A percentile compares a stretch with the other conserved stretches of the same genome.
Conservation (phyloP, 2,329 filamentous ascomycete genomes). For the Xylaria sp. region DNA sequence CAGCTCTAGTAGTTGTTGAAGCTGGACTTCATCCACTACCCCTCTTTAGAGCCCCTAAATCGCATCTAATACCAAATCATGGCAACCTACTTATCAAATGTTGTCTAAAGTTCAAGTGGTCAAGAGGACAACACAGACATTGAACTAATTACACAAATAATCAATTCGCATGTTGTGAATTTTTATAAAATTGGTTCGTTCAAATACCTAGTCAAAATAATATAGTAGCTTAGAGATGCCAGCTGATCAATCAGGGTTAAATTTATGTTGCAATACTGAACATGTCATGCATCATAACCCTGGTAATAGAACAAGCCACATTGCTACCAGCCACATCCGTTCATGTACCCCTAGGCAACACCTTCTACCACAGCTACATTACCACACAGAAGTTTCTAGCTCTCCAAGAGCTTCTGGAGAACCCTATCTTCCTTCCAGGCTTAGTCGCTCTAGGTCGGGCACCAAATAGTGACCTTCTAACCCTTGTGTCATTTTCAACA, state of each 20-base stretch:
- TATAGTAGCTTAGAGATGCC: background rate
- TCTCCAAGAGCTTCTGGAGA: background rate
- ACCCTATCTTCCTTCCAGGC: conserved; percentile 15
- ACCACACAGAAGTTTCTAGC: background rate
- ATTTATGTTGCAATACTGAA: conserved; percentile 1
- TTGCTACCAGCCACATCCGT: background rate
- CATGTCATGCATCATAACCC: background rate
- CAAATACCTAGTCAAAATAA: background rate
- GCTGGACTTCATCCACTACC: background rate
- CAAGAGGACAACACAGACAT: background rate
- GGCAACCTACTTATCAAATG: background rate
- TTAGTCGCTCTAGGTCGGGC: background rate
- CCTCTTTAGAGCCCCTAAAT: background rate
- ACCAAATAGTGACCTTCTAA: background rate
- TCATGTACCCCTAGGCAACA: background rate
- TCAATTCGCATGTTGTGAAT: background rate
- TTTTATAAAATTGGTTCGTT: background rate
- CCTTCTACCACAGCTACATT: background rate
- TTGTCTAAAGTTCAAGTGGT: background rate
- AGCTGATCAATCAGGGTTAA: background rate
- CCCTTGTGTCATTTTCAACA: background rate
- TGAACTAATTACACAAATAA: background rate
- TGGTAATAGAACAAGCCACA: background rate
- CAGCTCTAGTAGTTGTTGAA: background rate
- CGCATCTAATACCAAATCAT: background rate